A percentile compares a stretch with the other conserved stretches of the same genome.
phyloP scores from a whole-genome alignment of 805 yeast genomes.

The Hanseniaspora meyeri region DNA sequence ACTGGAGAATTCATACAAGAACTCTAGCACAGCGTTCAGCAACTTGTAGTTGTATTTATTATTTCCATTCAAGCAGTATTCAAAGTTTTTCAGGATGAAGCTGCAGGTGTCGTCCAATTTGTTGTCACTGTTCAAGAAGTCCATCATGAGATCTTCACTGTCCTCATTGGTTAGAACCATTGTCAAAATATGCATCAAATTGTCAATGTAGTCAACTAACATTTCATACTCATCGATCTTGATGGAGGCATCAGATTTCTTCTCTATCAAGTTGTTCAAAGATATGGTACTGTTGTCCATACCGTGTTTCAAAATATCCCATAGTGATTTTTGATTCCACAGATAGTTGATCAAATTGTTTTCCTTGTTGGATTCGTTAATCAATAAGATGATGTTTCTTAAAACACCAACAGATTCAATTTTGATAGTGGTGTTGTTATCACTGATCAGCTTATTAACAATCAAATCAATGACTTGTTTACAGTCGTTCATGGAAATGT shows the following conservation, averaged over 20 bases:
- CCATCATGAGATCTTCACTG: conserved; percentile 19
- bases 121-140: conserved; percentile 15
- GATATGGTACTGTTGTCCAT: conserved; percentile 41
- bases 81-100: conserved; percentile 13
- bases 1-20: conserved; percentile 30
- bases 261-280: conserved; percentile 22
- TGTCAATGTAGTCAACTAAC: conserved; percentile 58
- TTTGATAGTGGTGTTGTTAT: conserved; percentile 59
- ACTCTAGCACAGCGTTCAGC: conserved; percentile 25
- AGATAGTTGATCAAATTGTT: conserved; percentile 61
- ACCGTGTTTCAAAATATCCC: conserved; percentile 46
- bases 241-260: conserved; percentile 19
- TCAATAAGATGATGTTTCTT: conserved; percentile 51
- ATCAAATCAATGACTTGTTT: conserved; percentile 44
- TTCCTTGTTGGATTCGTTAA: conserved; percentile 32
- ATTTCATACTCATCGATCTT: conserved; percentile 35
- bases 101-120: conserved; percentile 18
- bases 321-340: conserved; percentile 61
- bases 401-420: conserved; percentile 72
- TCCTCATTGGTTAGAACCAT: conserved; percentile 38
- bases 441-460: conserved; percentile 53
- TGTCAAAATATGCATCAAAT: conserved; percentile 50
- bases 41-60: conserved; percentile 3
- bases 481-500: conserved; percentile 1
- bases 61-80: conserved; percentile 7